Evolutionary conservation across 495 filamentous ascomycete species (phyloP).

Genomic region (Pyronema domesticum): DNA sequence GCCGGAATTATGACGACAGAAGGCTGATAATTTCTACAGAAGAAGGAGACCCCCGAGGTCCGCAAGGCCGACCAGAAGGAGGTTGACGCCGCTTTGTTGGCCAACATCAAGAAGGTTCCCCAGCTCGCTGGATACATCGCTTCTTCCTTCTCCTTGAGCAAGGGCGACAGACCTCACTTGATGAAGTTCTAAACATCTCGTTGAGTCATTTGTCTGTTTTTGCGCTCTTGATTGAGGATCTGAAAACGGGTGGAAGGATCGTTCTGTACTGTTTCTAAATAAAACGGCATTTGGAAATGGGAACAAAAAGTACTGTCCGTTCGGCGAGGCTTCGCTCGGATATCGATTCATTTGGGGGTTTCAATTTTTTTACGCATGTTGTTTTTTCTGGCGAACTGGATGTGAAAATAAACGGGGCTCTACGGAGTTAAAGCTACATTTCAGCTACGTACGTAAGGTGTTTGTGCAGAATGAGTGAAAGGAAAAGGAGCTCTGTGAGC

Average conservation of each 20-base stretch:
- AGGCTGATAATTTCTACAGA: constrained; percentile 37
- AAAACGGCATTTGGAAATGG: constrained; percentile 8
- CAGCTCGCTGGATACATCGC: constrained; percentile 76
- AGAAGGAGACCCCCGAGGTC: constrained; percentile 79
- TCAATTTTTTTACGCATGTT: neutral
- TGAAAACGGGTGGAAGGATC: neutral
- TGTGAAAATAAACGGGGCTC: constrained; percentile 4
- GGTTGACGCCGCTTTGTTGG: constrained; percentile 81
- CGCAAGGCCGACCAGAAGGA: constrained; percentile 94
- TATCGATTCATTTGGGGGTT: neutral
- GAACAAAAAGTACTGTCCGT: neutral
- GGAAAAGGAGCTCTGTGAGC: too few species aligned
- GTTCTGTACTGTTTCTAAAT: constrained; percentile 10
- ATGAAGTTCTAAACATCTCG: constrained; percentile 59
- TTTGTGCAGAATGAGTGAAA: too few species aligned
- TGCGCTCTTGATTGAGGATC: neutral
- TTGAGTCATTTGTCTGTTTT: neutral
- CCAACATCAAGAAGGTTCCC: constrained; percentile 88
- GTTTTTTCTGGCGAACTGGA: constrained; percentile 5
- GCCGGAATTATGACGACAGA: neutral
- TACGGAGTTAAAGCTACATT: too few species aligned
- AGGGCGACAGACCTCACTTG: constrained; percentile 95
- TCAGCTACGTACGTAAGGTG: too few species aligned
- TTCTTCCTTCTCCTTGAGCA: constrained; percentile 85
- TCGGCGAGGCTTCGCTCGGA: neutral